Conservation (phyloP, 305 asterid species). For the Fraxinus xanthoxyloides region DNA sequence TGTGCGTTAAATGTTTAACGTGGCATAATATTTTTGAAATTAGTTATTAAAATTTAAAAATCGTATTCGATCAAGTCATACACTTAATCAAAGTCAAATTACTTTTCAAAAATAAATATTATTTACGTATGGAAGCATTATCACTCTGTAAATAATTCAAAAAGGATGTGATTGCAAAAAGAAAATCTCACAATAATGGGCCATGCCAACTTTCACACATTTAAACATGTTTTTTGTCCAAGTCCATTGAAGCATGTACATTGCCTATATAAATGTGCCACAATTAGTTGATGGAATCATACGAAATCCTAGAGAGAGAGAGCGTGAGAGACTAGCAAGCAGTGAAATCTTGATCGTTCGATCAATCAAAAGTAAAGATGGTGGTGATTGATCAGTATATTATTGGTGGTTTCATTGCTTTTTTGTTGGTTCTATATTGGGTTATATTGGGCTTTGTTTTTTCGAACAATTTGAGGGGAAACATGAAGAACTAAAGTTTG, state of each 20-base stretch:
- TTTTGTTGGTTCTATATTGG: slow-evolving; percentile 24
- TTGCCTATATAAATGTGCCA: background rate
- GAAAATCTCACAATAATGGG: background rate
- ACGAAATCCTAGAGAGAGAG: background rate
- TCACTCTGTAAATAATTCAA: background rate
- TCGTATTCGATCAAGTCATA: background rate
- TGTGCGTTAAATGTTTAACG: too few relatives aligned
- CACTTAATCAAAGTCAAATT: background rate
- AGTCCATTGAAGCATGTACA: background rate
- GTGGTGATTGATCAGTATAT: slow-evolving; percentile 46
- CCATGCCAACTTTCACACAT: background rate
- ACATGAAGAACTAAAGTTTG: slow-evolving; percentile 12
- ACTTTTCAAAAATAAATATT: background rate
- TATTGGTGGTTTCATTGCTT: slow-evolving; percentile 46
- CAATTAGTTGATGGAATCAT: background rate
- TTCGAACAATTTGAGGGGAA: slow-evolving; percentile 39
- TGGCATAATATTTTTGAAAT: too few relatives aligned
- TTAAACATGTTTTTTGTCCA: background rate
- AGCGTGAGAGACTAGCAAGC: background rate
- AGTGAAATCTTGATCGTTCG: background rate
- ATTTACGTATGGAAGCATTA: background rate
- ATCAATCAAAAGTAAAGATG: slow-evolving; percentile 21
- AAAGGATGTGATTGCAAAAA: background rate
- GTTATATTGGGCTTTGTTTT: slow-evolving; percentile 27
- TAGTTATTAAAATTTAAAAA: too few relatives aligned